A percentile compares a stretch with the other conserved stretches of the same genome.
Evolutionary conservation across 1,284 basidiomycete genomes (phyloP).

Genomic region (Ustilago nuda): DNA sequence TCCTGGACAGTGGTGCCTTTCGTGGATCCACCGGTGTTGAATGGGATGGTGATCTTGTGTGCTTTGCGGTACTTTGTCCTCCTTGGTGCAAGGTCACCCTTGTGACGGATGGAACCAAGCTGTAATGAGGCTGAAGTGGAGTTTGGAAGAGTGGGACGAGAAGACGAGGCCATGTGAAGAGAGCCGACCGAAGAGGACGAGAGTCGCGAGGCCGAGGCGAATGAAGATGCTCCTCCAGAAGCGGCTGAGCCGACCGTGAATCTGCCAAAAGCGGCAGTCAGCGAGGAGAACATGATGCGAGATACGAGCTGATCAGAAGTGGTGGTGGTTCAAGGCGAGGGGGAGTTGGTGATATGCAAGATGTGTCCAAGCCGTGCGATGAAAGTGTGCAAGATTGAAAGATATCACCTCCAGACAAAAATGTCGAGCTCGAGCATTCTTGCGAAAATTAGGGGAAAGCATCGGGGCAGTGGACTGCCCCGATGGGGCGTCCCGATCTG

Average conservation of each 20-base stretch:
- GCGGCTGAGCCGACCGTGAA: slow-evolving; percentile 20
- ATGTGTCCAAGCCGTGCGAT: slow-evolving; percentile 8
- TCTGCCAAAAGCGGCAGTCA: slow-evolving; percentile 33
- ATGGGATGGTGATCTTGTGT: slow-evolving; percentile 82
- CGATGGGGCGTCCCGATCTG: not conserved
- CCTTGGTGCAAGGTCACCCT: slow-evolving; percentile 81
- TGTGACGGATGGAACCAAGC: slow-evolving; percentile 69
- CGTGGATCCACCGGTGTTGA: slow-evolving; percentile 80
- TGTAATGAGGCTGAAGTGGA: not conserved
- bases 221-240: slow-evolving; percentile 18
- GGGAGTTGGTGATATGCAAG: not conserved
- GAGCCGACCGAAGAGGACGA: slow-evolving; percentile 23
- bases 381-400: not conserved
- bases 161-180: slow-evolving; percentile 14
- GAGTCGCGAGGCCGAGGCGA: slow-evolving; percentile 7
- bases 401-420: not conserved
- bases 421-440: slow-evolving; percentile 9
- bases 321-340: not conserved
- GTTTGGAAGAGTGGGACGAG: slow-evolving; percentile 9
- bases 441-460: slow-evolving; percentile 17
- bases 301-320: not conserved
- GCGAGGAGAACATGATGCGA: slow-evolving; percentile 30
- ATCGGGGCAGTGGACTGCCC: not conserved
- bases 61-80: slow-evolving; percentile 84
- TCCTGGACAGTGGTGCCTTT: slow-evolving; percentile 93